These are phyloP conservation scores for Tricholoma saponaceum DNA, from an alignment of 768 basidiomycete genomes.

Conservation along the genomic window DNA sequence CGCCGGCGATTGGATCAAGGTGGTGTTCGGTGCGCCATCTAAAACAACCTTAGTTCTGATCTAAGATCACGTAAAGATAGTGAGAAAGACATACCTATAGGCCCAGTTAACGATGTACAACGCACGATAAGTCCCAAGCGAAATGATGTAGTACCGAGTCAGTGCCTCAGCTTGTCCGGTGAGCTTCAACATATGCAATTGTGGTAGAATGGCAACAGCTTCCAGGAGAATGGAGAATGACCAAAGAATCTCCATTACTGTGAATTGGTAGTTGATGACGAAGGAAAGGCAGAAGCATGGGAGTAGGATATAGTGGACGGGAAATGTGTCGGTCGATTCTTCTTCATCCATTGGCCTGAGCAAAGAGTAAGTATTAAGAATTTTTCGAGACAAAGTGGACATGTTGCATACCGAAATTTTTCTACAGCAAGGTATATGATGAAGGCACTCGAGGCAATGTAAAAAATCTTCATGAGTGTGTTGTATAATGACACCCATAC, in stretches of 20 bases:
- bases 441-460: neutral
- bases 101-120: conserved; percentile 3
- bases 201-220: neutral
- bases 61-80: neutral
- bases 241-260: neutral
- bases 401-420: neutral
- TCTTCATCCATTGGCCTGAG: neutral
- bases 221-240: conserved; percentile 1
- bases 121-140: conserved; percentile 1
- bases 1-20: neutral
- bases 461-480: neutral
- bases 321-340: neutral
- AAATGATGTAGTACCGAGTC: neutral
- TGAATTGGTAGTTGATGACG: neutral
- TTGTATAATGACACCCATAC: neutral
- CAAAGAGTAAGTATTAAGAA: neutral
- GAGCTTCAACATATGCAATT: neutral
- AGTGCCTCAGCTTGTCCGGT: neutral
- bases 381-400: neutral
- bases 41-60: neutral
- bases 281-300: neutral
- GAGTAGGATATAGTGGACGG: neutral
- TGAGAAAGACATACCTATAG: neutral
- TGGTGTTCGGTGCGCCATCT: neutral
- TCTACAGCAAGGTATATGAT: neutral